These are phyloP conservation scores for Helianthus tuberosus DNA, from an alignment of 129 eudicot genomes.

Conservation along the genomic window DNA sequence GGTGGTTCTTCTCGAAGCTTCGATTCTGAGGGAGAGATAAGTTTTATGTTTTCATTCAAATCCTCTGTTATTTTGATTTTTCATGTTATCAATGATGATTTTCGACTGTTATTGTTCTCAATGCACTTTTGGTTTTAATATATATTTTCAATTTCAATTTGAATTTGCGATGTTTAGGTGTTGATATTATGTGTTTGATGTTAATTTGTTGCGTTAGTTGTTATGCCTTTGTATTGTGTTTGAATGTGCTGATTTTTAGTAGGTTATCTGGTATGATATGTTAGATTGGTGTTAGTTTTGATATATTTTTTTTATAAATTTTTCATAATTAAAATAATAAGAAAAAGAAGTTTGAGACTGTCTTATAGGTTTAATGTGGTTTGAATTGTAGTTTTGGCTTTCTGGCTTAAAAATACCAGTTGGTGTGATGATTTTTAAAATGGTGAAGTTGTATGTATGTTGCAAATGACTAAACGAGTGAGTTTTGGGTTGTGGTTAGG, in stretches of 20 bases:
- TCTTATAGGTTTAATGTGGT: background rate
- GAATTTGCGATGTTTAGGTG: background rate
- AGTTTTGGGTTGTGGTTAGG: background rate
- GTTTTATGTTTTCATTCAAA: background rate
- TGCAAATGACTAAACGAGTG: background rate
- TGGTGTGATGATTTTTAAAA: background rate
- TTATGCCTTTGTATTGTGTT: background rate
- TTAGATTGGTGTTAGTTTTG: background rate
- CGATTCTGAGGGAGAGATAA: constrained; percentile 9
- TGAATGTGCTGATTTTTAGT: background rate
- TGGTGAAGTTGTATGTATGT: background rate
- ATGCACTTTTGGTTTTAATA: background rate
- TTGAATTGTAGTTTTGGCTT: background rate
- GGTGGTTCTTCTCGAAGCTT: constrained; percentile 12
- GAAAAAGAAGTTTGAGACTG: too few species aligned
- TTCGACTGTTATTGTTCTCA: background rate
- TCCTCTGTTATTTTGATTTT: background rate
- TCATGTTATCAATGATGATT: background rate
- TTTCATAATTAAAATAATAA: too few species aligned
- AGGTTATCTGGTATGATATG: background rate
- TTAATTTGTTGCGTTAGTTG: background rate
- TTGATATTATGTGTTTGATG: background rate
- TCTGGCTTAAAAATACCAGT: background rate
- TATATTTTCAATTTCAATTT: background rate
- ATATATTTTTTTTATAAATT: too few species aligned